Conservation (phyloP, 2,329 filamentous ascomycete species). For the Fusarium sp. region DNA sequence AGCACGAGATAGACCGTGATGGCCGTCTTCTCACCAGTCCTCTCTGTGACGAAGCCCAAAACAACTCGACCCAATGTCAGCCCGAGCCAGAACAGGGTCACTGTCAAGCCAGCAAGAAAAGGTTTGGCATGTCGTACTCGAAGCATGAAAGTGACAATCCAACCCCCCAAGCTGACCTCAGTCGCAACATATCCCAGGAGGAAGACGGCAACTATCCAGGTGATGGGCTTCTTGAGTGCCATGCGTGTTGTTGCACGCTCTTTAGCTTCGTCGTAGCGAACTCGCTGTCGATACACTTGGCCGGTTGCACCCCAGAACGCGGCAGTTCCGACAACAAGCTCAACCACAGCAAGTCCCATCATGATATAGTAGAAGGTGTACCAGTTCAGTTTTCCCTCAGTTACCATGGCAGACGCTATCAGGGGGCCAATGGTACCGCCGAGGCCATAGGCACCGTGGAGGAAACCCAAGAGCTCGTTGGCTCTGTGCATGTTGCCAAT, state of each 20-base stretch:
- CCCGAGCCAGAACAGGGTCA: constrained; percentile 86
- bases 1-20: constrained; percentile 71
- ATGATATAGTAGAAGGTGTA: constrained; percentile 82
- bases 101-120: constrained; percentile 79
- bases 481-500: constrained; percentile 76
- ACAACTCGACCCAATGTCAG: constrained; percentile 78
- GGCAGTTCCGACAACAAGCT: constrained; percentile 60
- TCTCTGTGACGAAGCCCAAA: constrained; percentile 80
- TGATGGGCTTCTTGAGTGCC: constrained; percentile 63
- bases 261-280: constrained; percentile 44
- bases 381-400: constrained; percentile 71
- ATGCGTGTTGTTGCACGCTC: constrained; percentile 58
- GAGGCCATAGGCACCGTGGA: constrained; percentile 78
- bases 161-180: constrained; percentile 79
- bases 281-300: constrained; percentile 57
- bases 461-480: constrained; percentile 78
- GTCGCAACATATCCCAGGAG: constrained; percentile 82
- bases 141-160: constrained; percentile 92
- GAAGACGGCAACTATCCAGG: constrained; percentile 80
- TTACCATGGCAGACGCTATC: constrained; percentile 78
- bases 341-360: constrained; percentile 67
- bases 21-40: constrained; percentile 76
- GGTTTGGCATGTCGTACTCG: constrained; percentile 73
- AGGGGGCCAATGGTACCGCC: constrained; percentile 77
- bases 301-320: constrained; percentile 74